A percentile compares a stretch with the other conserved stretches of the same genome.
phyloP scores from a whole-genome alignment of 2,329 filamentous ascomycete genomes.

The Fonsecaea nubica region DNA sequence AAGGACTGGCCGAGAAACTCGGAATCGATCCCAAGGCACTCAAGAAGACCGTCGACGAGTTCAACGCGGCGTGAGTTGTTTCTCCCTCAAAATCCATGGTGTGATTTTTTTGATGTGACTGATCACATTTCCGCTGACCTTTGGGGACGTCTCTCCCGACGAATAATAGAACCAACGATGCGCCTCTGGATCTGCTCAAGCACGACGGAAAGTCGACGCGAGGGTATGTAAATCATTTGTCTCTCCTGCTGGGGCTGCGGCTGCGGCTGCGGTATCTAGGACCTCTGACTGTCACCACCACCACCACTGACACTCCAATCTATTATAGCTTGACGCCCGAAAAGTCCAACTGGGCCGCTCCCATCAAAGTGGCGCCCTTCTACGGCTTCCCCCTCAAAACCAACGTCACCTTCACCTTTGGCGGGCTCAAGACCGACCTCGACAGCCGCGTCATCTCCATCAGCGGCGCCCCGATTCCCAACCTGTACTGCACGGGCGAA shows the following conservation, averaged over 20 bases:
- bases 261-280: too few species aligned
- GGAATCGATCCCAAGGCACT: constrained; percentile 46
- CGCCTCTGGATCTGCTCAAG: constrained; percentile 50
- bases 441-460: constrained; percentile 48
- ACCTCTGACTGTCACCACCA: too few species aligned
- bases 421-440: constrained; percentile 46
- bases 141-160: too few species aligned
- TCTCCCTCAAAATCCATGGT: too few species aligned
- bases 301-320: too few species aligned
- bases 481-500: constrained; percentile 36
- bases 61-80: constrained; percentile 44
- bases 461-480: constrained; percentile 48
- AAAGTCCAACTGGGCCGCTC: constrained; percentile 50
- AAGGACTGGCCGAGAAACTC: constrained; percentile 49
- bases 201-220: constrained; percentile 46
- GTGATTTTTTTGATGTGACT: too few species aligned
- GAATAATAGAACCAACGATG: constrained; percentile 41
- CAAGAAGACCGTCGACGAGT: constrained; percentile 49
- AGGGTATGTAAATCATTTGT: neutral
- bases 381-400: constrained; percentile 42
- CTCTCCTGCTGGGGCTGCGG: too few species aligned
- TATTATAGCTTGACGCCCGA: constrained; percentile 43
- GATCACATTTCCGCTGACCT: too few species aligned
- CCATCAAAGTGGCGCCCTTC: constrained; percentile 47
- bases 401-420: constrained; percentile 45